These are phyloP conservation scores for Pulveroboletus sp. DNA, from an alignment of 768 basidiomycete genomes.

Conservation along the genomic window DNA sequence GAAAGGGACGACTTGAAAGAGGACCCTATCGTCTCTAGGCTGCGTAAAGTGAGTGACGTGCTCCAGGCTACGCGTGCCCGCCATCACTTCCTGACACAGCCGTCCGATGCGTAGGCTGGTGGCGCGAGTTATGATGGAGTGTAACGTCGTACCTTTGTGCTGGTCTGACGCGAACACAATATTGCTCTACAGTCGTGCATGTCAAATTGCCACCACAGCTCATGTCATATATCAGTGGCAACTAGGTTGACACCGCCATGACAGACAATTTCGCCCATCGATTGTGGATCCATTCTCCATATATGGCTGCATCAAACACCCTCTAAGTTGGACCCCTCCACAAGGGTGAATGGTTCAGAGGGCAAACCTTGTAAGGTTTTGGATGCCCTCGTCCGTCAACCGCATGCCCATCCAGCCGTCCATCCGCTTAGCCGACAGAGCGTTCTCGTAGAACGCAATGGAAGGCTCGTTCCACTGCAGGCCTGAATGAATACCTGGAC, in stretches of 20 bases:
- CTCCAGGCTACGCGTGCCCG: background rate
- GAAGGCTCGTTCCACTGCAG: conserved; percentile 88
- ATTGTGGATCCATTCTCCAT: background rate
- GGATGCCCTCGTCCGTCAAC: conserved; percentile 65
- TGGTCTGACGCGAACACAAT: background rate
- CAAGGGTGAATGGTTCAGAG: conserved; percentile 7
- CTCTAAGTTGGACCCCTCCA: background rate
- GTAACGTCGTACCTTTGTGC: conserved; percentile 32
- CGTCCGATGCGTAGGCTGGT: conserved; percentile 53
- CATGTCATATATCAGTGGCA: conserved; percentile 21
- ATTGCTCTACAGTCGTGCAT: conserved; percentile 9
- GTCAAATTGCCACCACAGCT: conserved; percentile 8
- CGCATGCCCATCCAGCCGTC: conserved; percentile 89
- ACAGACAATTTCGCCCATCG: background rate
- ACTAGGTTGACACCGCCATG: conserved; percentile 20
- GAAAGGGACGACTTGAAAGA: conserved; percentile 83
- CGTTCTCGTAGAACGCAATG: conserved; percentile 88
- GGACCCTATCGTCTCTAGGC: conserved; percentile 74
- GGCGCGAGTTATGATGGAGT: conserved; percentile 88
- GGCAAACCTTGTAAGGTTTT: conserved; percentile 48
- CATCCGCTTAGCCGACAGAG: conserved; percentile 71
- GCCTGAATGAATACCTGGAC: conserved; percentile 6
- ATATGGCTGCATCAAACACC: background rate
- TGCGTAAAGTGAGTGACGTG: conserved; percentile 66
- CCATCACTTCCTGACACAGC: conserved; percentile 13